These are phyloP conservation scores for Fusarium fujikuroi DNA, from an alignment of 2,329 filamentous ascomycete species.

Conservation along the genomic window DNA sequence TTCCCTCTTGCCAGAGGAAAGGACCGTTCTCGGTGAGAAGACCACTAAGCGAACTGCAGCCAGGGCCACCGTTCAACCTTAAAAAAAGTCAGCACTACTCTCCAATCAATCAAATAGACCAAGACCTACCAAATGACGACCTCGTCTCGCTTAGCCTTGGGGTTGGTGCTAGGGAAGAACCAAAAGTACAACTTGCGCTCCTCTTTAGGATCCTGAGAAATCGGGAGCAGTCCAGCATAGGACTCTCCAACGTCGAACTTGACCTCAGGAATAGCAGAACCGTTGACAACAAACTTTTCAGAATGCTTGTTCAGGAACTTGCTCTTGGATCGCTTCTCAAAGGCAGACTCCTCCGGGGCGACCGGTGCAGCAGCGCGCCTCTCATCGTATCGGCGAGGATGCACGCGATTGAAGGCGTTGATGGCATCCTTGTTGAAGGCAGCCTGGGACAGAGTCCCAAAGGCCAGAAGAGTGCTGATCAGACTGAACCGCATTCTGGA, in stretches of 20 bases:
- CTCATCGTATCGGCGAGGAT: constrained; percentile 18
- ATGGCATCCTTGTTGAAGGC: constrained; percentile 40
- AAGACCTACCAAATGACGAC: constrained; percentile 65
- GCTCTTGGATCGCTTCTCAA: constrained; percentile 23
- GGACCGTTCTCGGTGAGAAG: constrained; percentile 82
- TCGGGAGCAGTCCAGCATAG: constrained; percentile 71
- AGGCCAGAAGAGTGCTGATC: constrained; percentile 29
- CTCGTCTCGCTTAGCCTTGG: constrained; percentile 60
- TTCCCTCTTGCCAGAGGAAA: constrained; percentile 77
- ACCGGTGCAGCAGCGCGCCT: constrained; percentile 4
- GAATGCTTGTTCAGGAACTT: constrained; percentile 39
- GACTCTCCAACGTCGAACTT: constrained; percentile 75
- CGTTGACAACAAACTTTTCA: constrained; percentile 68
- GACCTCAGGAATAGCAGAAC: constrained; percentile 73
- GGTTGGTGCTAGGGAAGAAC: constrained; percentile 70
- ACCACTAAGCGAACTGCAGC: constrained; percentile 42
- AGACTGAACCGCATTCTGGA: constrained; percentile 37
- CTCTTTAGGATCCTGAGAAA: constrained; percentile 61
- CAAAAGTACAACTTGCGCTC: constrained; percentile 70
- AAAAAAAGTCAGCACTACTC: constrained; percentile 44
- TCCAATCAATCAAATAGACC: neutral
- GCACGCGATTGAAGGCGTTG: constrained; percentile 32
- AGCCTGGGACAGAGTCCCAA: constrained; percentile 39
- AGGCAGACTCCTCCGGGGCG: neutral
- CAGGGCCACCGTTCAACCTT: constrained; percentile 55